Conservation (phyloP, 352 stramenopile genomes). For the Globisporangium nunn region DNA sequence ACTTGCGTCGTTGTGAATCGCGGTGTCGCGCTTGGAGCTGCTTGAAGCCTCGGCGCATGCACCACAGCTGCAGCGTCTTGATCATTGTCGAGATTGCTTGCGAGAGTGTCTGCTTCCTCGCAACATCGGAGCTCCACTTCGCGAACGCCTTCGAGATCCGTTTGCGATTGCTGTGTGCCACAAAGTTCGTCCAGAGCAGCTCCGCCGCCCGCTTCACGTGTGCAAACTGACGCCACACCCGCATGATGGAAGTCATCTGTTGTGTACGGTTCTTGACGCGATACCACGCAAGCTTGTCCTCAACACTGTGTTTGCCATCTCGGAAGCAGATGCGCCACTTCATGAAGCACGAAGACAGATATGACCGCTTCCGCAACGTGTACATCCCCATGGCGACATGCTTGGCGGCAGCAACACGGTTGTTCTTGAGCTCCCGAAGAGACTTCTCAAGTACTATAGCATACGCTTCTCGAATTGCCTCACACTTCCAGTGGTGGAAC, state of each 20-base stretch:
- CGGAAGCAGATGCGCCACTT: constrained; percentile 15
- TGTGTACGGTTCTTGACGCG: background rate
- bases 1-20: constrained; percentile 22
- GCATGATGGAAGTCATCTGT: background rate
- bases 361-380: constrained; percentile 21
- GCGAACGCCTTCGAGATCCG: background rate
- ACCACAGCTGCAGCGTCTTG: constrained; percentile 8
- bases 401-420: constrained; percentile 14
- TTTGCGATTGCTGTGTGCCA: background rate
- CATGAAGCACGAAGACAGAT: constrained; percentile 18
- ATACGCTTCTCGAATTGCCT: background rate
- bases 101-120: background rate
- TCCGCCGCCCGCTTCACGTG: background rate
- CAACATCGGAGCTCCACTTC: constrained; percentile 10
- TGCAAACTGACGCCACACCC: background rate
- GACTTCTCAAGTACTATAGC: background rate
- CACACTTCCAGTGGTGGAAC: constrained; percentile 11
- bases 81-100: background rate
- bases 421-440: constrained; percentile 3
- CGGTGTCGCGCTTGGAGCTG: constrained; percentile 10
- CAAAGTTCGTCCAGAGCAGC: background rate
- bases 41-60: constrained; percentile 13
- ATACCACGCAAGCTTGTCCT: background rate
- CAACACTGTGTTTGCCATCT: background rate
- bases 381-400: constrained; percentile 19